A percentile compares a stretch with the other conserved stretches of the same genome.
Evolutionary conservation across 208 protist genomes (phyloP).

Genomic region (Leishmania mexicana): DNA sequence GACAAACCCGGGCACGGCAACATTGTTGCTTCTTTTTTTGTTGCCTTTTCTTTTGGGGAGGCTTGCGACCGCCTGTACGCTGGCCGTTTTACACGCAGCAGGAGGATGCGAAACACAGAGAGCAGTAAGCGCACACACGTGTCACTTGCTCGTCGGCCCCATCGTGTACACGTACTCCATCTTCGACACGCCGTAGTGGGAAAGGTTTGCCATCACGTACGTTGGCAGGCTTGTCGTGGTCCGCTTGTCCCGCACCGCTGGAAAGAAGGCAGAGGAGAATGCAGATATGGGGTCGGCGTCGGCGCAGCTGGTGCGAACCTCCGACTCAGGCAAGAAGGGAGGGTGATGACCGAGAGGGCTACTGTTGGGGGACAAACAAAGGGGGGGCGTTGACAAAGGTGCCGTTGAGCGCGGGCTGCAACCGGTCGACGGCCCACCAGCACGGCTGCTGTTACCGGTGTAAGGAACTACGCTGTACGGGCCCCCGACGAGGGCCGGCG

Average conservation of each 20-base stretch:
- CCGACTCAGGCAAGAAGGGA: background rate
- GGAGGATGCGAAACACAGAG: background rate
- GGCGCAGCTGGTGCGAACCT: background rate
- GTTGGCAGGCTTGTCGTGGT: slow-evolving; percentile 34
- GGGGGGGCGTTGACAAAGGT: background rate
- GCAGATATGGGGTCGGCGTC: slow-evolving; percentile 1
- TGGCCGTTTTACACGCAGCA: background rate
- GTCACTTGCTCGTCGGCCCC: slow-evolving; percentile 14
- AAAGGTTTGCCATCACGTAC: slow-evolving; percentile 42
- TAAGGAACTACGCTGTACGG: slow-evolving; percentile 32
- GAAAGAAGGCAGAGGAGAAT: slow-evolving; percentile 34
- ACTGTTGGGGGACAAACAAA: background rate
- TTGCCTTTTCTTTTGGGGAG: background rate
- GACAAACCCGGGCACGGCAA: background rate
- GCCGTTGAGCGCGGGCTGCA: slow-evolving; percentile 11
- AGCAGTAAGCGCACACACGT: background rate
- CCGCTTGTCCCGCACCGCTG: slow-evolving; percentile 23
- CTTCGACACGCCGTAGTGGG: slow-evolving; percentile 52
- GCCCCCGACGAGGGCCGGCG: background rate
- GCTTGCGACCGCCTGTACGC: background rate
- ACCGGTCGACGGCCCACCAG: background rate
- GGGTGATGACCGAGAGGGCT: background rate
- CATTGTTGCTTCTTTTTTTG: background rate
- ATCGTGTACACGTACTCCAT: slow-evolving; percentile 50
- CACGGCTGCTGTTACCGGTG: slow-evolving; percentile 7